phyloP scores from a whole-genome alignment of 306 rosid genomes.

The Parietaria judaica region DNA sequence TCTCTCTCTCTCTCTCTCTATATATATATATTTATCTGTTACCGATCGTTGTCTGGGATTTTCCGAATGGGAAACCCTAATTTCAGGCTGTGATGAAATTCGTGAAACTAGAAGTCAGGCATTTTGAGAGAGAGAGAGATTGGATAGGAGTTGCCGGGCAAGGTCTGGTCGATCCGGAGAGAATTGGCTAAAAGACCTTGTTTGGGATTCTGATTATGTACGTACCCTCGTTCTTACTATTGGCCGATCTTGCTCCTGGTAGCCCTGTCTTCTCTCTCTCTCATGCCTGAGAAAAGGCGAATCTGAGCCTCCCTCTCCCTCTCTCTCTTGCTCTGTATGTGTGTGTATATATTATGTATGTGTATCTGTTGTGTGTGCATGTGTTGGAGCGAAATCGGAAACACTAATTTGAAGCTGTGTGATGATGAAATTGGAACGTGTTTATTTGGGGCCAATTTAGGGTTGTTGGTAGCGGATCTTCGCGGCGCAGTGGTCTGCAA shows the following conservation, averaged over 20 bases:
- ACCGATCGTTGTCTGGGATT: background rate
- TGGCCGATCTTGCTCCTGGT: slow-evolving; percentile 5
- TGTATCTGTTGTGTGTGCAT: no score
- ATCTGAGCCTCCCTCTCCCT: slow-evolving; percentile 9
- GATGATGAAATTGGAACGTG: no score
- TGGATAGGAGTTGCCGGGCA: background rate
- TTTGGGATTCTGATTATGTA: background rate
- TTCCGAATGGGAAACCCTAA: background rate
- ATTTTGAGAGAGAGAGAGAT: no score
- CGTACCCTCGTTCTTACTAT: no score
- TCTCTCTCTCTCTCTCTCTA: slow-evolving; percentile 3
- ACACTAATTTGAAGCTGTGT: no score
- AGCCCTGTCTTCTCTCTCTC: background rate
- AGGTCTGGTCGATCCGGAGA: slow-evolving; percentile 35
- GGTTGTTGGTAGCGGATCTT: no score
- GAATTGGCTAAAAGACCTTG: background rate
- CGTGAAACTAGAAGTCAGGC: background rate
- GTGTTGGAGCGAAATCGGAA: no score
- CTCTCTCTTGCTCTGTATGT: background rate
- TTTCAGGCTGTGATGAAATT: slow-evolving; percentile 7
- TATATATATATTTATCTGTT: no score
- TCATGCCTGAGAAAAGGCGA: slow-evolving; percentile 10
- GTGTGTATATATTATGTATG: no score
- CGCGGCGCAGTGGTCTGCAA: no score
- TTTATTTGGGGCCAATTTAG: no score